These are phyloP conservation scores for Dactylellina leptospora DNA, from an alignment of 2,329 filamentous ascomycete genomes.

Conservation along the genomic window DNA sequence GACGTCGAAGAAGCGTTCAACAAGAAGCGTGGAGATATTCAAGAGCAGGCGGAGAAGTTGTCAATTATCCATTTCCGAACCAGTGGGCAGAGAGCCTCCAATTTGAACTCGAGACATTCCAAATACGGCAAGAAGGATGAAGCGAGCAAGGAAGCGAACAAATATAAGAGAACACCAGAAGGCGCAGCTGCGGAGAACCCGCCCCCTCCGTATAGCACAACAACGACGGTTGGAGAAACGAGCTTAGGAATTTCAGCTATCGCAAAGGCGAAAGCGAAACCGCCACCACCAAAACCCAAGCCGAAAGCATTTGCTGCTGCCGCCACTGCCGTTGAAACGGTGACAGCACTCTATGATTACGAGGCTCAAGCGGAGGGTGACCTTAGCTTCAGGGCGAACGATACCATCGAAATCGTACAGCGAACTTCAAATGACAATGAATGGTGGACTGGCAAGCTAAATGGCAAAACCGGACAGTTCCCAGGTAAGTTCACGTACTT, in stretches of 20 bases:
- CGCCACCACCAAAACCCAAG: slow-evolving; percentile 80
- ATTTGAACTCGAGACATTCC: slow-evolving; percentile 58
- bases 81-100: slow-evolving; percentile 70
- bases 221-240: slow-evolving; percentile 58
- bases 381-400: slow-evolving; percentile 85
- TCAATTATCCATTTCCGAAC: slow-evolving; percentile 91
- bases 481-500: slow-evolving; percentile 68
- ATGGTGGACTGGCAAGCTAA: slow-evolving; percentile 90
- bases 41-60: slow-evolving; percentile 83
- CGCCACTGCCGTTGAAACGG: slow-evolving; percentile 64
- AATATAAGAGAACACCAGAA: slow-evolving; percentile 57
- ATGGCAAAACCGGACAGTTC: slow-evolving; percentile 87
- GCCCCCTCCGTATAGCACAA: slow-evolving; percentile 75
- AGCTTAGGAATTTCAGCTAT: slow-evolving; percentile 68
- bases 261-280: slow-evolving; percentile 71
- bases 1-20: slow-evolving; percentile 92
- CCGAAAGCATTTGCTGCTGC: slow-evolving; percentile 74
- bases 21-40: slow-evolving; percentile 85
- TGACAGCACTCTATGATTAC: slow-evolving; percentile 93
- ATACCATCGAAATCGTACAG: slow-evolving; percentile 85
- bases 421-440: slow-evolving; percentile 92
- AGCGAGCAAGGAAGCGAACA: slow-evolving; percentile 58
- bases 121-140: slow-evolving; percentile 64
- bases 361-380: slow-evolving; percentile 95
- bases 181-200: slow-evolving; percentile 66